Evolutionary conservation across 2,329 filamentous ascomycete species (phyloP).

Genomic region (Alternaria viburni): DNA sequence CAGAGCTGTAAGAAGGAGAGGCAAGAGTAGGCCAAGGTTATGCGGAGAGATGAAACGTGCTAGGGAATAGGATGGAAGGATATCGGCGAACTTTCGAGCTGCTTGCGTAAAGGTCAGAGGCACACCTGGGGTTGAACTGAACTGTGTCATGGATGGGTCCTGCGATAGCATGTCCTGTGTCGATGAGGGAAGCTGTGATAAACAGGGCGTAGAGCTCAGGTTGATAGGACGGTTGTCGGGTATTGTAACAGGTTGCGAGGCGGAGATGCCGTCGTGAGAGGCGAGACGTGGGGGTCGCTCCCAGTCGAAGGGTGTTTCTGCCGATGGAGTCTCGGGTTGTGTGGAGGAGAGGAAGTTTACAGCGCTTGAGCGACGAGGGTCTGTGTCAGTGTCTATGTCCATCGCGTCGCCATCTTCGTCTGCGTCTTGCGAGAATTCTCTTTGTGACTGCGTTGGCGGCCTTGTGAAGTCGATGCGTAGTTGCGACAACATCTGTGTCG

Average conservation of each 20-base stretch:
- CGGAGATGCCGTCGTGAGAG: conserved; percentile 44
- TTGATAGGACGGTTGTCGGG: conserved; percentile 10
- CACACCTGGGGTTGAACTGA: conserved; percentile 77
- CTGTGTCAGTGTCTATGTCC: conserved; percentile 71
- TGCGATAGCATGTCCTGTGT: conserved; percentile 71
- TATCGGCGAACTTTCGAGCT: conserved; percentile 86
- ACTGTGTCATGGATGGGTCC: conserved; percentile 84
- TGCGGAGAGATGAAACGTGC: conserved; percentile 92
- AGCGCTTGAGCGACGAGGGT: conserved; percentile 40
- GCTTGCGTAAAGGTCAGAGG: conserved; percentile 87
- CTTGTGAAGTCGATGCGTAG: conserved; percentile 87
- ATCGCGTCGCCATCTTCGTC: conserved; percentile 49
- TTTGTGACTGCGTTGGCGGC: conserved; percentile 62
- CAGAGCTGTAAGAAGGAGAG: conserved; percentile 79
- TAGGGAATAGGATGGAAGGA: conserved; percentile 84
- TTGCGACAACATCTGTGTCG: conserved; percentile 93
- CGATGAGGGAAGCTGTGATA: conserved; percentile 43
- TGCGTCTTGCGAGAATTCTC: conserved; percentile 46
- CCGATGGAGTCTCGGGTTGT: conserved; percentile 79
- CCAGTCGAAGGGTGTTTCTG: conserved; percentile 84
- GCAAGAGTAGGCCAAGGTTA: conserved; percentile 74
- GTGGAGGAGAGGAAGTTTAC: conserved; percentile 72
- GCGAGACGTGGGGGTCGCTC: conserved; percentile 69
- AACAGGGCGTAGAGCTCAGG: conserved; percentile 22
- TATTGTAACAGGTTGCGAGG: conserved; percentile 48